Evolutionary conservation across 768 basidiomycete genomes (phyloP).

Genomic region (Pulveroboletus sp.): DNA sequence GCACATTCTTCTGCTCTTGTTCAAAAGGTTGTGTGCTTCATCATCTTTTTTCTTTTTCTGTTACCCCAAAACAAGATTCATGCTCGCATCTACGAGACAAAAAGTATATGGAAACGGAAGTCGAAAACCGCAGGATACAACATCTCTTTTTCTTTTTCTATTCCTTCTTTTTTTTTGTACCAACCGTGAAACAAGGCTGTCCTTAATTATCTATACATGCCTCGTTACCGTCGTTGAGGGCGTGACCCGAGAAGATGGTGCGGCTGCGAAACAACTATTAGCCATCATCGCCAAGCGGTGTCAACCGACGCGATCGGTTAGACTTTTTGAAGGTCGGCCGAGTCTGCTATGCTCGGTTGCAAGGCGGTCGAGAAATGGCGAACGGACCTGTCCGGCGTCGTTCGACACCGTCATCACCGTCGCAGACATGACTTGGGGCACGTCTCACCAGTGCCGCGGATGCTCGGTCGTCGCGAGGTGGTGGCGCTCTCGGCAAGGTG

Average conservation of each 20-base stretch:
- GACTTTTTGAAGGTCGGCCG: no score
- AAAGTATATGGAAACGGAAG: constrained; percentile 15
- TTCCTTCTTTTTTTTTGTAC: constrained; percentile 3
- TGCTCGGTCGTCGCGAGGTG: no score
- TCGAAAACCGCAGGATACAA: constrained; percentile 9
- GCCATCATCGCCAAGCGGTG: no score
- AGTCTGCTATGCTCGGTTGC: no score
- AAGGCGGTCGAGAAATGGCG: no score
- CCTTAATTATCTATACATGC: background rate
- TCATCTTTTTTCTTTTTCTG: background rate
- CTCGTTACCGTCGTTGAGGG: background rate
- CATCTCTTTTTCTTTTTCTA: background rate
- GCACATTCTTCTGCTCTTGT: background rate
- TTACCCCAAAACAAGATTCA: constrained; percentile 3
- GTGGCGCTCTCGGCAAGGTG: no score
- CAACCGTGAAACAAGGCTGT: constrained; percentile 1
- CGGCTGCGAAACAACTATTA: no score
- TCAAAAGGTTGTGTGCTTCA: constrained; percentile 6
- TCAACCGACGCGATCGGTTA: no score
- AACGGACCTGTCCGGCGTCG: no score
- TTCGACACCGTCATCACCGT: no score
- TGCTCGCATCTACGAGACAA: constrained; percentile 16
- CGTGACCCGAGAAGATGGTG: background rate
- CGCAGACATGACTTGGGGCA: no score
- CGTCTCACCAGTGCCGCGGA: no score